Evolutionary conservation across 257 asterid genomes (phyloP), one percentile per base, ranked within the genome.

Genomic region (Nicotiana noctiflora): DNA sequence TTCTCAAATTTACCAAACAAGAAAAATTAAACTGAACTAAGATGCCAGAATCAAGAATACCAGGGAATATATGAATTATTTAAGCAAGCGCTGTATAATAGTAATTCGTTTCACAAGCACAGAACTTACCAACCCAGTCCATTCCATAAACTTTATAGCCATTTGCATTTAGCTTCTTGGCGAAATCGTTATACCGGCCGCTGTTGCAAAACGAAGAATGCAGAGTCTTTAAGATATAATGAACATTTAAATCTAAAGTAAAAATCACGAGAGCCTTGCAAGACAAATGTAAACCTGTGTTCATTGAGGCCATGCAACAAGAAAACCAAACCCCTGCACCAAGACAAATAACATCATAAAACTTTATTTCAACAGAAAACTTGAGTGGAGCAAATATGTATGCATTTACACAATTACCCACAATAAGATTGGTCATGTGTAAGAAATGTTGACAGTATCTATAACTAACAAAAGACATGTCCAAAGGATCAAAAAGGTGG

Each of bases 61-160:
- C 53, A 76, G 57, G 70, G 21, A 18, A 72, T 44, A 83, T 81
- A 10, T 8, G 8, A 8, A 40, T 2, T 12, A 51, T 51, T 14
- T 51, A 23, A 74, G 21, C 23, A 49, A 74, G 61, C 15, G 23
- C 14, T 46, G 51, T 21, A 25, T 74, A 49, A 2, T 72, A 6
- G 44, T 37, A 15, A 49, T 21, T 23, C 4, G 0, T 49, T 49
- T 23, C 15, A 5, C 51, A 49, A 49, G 25, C 27, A 12, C 40
- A 70, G 65, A 81, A 85, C 97, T 86, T 82, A 95, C 99, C 99
- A 85, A 95, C 89, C 99, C 99, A 95, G 79, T 95, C 99, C 97
- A 95, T 92, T 76, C 93, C 99, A 59, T 91, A 90, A 57, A 92
- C 98, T 88, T 93, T 93, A 86, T 89, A 91, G 85, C 98, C 98